phyloP scores from a whole-genome alignment of 108 stramenopile species.

The Thalassiosira profunda region DNA sequence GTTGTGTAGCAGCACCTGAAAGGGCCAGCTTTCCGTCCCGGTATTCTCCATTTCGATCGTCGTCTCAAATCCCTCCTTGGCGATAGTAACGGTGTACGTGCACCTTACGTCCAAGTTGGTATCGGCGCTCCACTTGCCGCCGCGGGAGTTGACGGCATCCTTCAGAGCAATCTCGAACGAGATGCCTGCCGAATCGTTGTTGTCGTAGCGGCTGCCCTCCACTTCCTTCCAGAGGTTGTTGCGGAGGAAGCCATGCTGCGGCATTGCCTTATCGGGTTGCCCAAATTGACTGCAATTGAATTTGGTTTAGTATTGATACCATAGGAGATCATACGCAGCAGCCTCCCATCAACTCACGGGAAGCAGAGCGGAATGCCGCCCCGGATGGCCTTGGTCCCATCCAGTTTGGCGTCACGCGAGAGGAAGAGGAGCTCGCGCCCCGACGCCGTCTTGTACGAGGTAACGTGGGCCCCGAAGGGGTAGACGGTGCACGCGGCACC shows the following conservation, averaged over 20 bases:
- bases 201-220: slow-evolving; percentile 29
- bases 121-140: slow-evolving; percentile 65
- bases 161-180: slow-evolving; percentile 60
- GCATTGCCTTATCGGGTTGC: slow-evolving; percentile 71
- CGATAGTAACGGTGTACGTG: slow-evolving; percentile 46
- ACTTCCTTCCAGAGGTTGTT: slow-evolving; percentile 68
- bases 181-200: slow-evolving; percentile 54
- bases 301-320: too few relatives aligned
- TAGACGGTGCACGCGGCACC: slow-evolving; percentile 59
- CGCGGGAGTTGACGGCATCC: slow-evolving; percentile 63
- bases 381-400: slow-evolving; percentile 82
- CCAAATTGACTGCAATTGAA: too few relatives aligned
- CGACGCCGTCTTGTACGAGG: slow-evolving; percentile 47
- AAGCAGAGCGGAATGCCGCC: slow-evolving; percentile 89
- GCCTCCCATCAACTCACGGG: too few relatives aligned
- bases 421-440: slow-evolving; percentile 70
- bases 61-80: slow-evolving; percentile 51
- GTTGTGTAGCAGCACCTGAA: slow-evolving; percentile 80
- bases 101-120: slow-evolving; percentile 35
- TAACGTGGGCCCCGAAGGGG: slow-evolving; percentile 74
- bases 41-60: slow-evolving; percentile 70
- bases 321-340: too few relatives aligned
- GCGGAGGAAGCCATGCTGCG: slow-evolving; percentile 87
- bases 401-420: slow-evolving; percentile 72
- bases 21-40: slow-evolving; percentile 51